phyloP scores from a whole-genome alignment of 805 yeast genomes.

The Phaffomyces antillensis region DNA sequence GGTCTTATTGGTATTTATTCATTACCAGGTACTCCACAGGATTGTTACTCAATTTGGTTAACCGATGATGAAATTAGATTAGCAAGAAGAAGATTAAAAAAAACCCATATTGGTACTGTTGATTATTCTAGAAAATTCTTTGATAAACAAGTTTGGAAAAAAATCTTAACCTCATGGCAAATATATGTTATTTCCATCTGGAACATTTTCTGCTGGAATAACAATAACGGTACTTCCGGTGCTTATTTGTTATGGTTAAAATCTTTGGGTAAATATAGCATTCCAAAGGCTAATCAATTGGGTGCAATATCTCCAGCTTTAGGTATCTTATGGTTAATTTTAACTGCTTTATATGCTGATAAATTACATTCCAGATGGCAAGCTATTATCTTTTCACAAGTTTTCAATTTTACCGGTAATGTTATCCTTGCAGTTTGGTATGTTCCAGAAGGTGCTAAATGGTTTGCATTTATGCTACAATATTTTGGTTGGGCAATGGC shows the following conservation, averaged over 20 bases:
- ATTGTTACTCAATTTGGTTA: constrained; percentile 45
- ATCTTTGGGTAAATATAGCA: constrained; percentile 31
- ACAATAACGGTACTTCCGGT: constrained; percentile 43
- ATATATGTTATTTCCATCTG: constrained; percentile 45
- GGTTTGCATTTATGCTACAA: constrained; percentile 42
- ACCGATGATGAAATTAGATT: constrained; percentile 52
- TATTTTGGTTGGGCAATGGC: constrained; percentile 1
- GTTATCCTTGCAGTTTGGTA: constrained; percentile 44
- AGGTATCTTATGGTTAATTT: constrained; percentile 9
- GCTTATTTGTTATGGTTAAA: constrained; percentile 40
- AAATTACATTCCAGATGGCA: constrained; percentile 29
- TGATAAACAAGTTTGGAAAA: constrained; percentile 44
- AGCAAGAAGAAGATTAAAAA: constrained; percentile 37
- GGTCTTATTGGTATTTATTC: constrained; percentile 21
- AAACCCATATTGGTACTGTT: constrained; percentile 27
- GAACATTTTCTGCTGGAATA: constrained; percentile 52
- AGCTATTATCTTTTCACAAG: constrained; percentile 37
- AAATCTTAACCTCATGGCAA: constrained; percentile 50
- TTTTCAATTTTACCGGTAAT: constrained; percentile 42
- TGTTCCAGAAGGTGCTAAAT: constrained; percentile 43
- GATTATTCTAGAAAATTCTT: constrained; percentile 25
- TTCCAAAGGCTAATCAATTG: constrained; percentile 34
- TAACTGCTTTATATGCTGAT: constrained; percentile 23
- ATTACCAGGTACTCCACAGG: constrained; percentile 62
- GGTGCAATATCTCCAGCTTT: constrained; percentile 35